A percentile compares a stretch with the other conserved stretches of the same genome.
Conservation (phyloP, 495 filamentous ascomycete species). For the Talaromyces adpressus region DNA sequence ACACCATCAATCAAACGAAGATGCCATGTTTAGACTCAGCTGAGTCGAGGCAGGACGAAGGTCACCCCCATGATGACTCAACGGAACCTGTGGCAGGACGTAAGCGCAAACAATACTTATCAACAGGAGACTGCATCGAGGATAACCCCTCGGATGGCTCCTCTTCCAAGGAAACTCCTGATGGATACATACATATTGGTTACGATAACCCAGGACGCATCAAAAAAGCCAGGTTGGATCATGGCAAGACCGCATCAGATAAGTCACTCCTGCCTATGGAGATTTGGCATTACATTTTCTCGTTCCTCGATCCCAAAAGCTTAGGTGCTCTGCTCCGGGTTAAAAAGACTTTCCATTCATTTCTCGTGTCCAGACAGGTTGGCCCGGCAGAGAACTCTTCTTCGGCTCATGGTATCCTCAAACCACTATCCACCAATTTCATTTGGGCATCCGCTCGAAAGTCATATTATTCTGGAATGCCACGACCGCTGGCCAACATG, state of each 20-base stretch:
- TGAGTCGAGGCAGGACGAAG: background rate
- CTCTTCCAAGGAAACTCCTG: background rate
- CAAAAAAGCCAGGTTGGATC: conserved; percentile 3
- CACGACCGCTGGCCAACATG: conserved; percentile 34
- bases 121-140: background rate
- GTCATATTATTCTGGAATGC: conserved; percentile 29
- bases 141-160: background rate
- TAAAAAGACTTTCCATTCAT: conserved; percentile 23
- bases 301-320: conserved; percentile 23
- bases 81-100: background rate
- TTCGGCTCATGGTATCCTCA: conserved; percentile 18
- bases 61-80: background rate
- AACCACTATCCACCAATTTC: conserved; percentile 27
- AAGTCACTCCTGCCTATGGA: conserved; percentile 20
- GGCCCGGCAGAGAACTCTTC: background rate
- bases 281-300: conserved; percentile 28
- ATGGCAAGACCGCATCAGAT: conserved; percentile 1
- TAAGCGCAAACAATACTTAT: conserved; percentile 5
- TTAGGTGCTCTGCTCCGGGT: conserved; percentile 23
- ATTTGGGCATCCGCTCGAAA: conserved; percentile 42
- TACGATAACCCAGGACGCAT: background rate
- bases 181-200: background rate
- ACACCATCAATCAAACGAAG: background rate
- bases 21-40: background rate
- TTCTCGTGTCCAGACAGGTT: conserved; percentile 22